Conservation (phyloP, 176 grass and related monocot species). For the Poa pratensis region DNA sequence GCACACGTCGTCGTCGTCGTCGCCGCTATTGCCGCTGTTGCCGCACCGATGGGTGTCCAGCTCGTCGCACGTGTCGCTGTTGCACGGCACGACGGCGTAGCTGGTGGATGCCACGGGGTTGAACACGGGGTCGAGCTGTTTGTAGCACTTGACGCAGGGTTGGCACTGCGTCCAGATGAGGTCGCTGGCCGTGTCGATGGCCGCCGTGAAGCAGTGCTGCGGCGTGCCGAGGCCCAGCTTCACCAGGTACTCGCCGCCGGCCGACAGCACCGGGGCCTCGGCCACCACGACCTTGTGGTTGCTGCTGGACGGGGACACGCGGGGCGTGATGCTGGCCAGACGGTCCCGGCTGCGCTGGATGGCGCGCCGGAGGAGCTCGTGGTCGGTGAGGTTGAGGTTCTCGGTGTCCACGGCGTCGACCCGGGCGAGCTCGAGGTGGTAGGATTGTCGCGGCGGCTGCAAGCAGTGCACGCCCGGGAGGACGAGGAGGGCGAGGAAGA, state of each 20-base stretch:
- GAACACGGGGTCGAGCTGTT: constrained; percentile 55
- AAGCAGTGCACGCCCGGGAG: constrained; percentile 31
- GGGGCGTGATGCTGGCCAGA: constrained; percentile 11
- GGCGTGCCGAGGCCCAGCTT: constrained; percentile 61
- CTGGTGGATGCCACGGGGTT: constrained; percentile 58
- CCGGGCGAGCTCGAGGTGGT: constrained; percentile 53
- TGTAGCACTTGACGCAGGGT: constrained; percentile 62
- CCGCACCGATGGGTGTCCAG: constrained; percentile 37
- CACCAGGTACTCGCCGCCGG: constrained; percentile 63
- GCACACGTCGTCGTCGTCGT: constrained; percentile 48
- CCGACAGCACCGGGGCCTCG: constrained; percentile 32
- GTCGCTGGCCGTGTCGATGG: constrained; percentile 68
- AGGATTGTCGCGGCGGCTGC: constrained; percentile 1
- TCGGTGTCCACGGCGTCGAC: constrained; percentile 25
- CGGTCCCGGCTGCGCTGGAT: constrained; percentile 57
- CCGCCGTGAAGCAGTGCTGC: constrained; percentile 39
- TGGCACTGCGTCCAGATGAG: constrained; percentile 65
- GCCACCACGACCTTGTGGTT: constrained; percentile 21
- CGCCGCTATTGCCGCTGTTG: neutral
- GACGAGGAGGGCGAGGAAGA: constrained; percentile 43
- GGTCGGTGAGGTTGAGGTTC: constrained; percentile 48
- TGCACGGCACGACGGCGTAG: constrained; percentile 51
- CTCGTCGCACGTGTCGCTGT: constrained; percentile 48
- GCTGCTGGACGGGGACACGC: too few species aligned
- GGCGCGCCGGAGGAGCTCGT: constrained; percentile 47